A percentile compares a stretch with the other conserved stretches of the same genome.
Conservation (phyloP, 148 eudicot genomes). For the Camellia sinensis region DNA sequence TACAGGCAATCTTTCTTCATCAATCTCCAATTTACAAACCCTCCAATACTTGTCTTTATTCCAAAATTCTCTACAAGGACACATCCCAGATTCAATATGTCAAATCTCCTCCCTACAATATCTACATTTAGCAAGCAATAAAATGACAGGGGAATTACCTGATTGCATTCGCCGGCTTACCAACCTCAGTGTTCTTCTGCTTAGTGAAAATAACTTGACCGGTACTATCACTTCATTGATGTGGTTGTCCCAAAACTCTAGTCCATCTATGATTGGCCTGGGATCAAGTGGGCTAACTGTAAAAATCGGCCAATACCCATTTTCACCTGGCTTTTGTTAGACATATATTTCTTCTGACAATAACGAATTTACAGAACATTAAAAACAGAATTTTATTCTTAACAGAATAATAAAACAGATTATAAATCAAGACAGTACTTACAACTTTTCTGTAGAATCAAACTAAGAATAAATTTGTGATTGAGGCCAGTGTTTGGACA, state of each 20-base stretch:
- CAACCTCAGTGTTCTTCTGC: neutral
- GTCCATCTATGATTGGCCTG: neutral
- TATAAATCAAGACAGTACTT: no score
- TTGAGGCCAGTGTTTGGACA: no score
- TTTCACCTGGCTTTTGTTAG: neutral
- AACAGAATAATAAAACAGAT: no score
- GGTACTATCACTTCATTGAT: neutral
- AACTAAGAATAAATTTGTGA: no score
- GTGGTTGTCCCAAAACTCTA: neutral
- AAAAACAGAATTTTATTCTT: no score
- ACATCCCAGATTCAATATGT: neutral
- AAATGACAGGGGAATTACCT: neutral
- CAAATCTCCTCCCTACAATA: neutral
- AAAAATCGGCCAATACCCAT: neutral
- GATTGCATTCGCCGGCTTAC: neutral
- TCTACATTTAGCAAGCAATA: neutral
- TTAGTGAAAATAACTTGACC: neutral
- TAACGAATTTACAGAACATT: no score
- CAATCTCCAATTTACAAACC: neutral
- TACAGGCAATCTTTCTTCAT: neutral
- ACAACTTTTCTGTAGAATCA: no score
- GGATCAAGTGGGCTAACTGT: slow-evolving; percentile 1
- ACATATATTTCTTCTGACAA: no score
- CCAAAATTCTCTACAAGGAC: neutral
- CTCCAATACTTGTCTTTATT: neutral